Conservation (phyloP, 108 stramenopile genomes). For the Nitzschia inconspicua region DNA sequence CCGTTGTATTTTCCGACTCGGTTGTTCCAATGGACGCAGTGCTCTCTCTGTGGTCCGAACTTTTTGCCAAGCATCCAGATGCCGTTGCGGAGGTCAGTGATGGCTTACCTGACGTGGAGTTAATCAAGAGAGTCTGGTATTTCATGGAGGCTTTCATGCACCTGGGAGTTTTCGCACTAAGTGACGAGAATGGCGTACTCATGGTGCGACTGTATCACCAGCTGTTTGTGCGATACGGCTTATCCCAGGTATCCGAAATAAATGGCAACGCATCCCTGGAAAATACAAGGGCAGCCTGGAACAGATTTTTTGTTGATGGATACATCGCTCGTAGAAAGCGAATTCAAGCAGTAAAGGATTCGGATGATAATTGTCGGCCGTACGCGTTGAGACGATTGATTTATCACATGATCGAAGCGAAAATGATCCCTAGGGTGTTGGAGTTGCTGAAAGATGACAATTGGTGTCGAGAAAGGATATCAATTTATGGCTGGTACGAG, state of each 20-base stretch:
- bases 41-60: slow-evolving; percentile 29
- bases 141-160: slow-evolving; percentile 37
- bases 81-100: slow-evolving; percentile 17
- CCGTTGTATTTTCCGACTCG: slow-evolving; percentile 21
- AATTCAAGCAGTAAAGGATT: slow-evolving; percentile 4
- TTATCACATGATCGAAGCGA: slow-evolving; percentile 45
- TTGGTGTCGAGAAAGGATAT: slow-evolving; percentile 47
- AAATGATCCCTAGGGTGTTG: slow-evolving; percentile 35
- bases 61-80: slow-evolving; percentile 16
- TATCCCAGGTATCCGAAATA: slow-evolving; percentile 13
- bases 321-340: slow-evolving; percentile 15
- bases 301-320: slow-evolving; percentile 41
- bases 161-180: slow-evolving; percentile 26
- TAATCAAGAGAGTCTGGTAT: slow-evolving; percentile 23
- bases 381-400: slow-evolving; percentile 47
- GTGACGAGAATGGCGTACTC: slow-evolving; percentile 18
- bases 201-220: slow-evolving; percentile 27
- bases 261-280: slow-evolving; percentile 3
- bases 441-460: slow-evolving; percentile 40
- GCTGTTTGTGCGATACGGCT: slow-evolving; percentile 22
- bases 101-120: background rate
- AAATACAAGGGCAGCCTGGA: slow-evolving; percentile 30
- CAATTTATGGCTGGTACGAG: slow-evolving; percentile 39
- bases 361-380: slow-evolving; percentile 2
- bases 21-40: slow-evolving; percentile 29